Conservation (phyloP, 176 grass and related monocot genomes). For the maize (Zea mays) region Zm-B73-REFERENCE-NAM-5.0 NC_050102.1:6831501-6832000, state of each 20-base stretch:
- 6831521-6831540: no score
- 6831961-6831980: background rate
- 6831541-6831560: no score
- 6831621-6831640: no score
- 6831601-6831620: background rate
- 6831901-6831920: background rate
- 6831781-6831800: background rate
- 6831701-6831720: background rate
- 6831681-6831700: background rate
- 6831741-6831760: background rate
- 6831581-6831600: background rate
- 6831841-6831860: background rate
- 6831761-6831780: background rate
- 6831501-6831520: no score
- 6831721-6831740: background rate
- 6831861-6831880: background rate
- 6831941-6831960: background rate
- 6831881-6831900: background rate
- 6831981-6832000: background rate
- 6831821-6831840: background rate
- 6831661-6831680: conserved; percentile 13
- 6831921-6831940: background rate
- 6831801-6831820: background rate
- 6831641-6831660: background rate
- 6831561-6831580: no score